Percentiles rank a stretch among this genome's conserved stretches.
These are phyloP conservation scores for Mycena pura DNA, from an alignment of 768 basidiomycete genomes.

Conservation along the genomic window DNA sequence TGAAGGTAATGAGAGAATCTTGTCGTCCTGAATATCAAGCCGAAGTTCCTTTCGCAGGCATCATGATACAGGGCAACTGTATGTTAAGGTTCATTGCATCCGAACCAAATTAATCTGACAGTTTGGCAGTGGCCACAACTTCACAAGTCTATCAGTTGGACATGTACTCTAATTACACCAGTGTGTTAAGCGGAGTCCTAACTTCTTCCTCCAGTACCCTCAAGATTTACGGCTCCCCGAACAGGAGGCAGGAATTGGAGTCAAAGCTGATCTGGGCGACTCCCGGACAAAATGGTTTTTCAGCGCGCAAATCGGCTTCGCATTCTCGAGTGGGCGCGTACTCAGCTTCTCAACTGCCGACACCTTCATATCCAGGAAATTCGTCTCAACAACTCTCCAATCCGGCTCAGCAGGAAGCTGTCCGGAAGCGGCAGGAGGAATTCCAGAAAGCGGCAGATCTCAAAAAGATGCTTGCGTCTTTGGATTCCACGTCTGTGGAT, in stretches of 20 bases:
- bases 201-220: conserved; percentile 53
- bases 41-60: conserved; percentile 13
- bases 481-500: conserved; percentile 83
- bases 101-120: neutral
- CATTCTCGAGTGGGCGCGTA: conserved; percentile 18
- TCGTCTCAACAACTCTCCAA: conserved; percentile 26
- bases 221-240: conserved; percentile 72
- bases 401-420: conserved; percentile 41
- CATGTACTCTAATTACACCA: conserved; percentile 50
- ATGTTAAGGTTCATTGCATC: conserved; percentile 1
- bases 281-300: conserved; percentile 67
- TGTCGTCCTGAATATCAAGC: neutral
- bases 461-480: conserved; percentile 61
- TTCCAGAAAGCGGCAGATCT: conserved; percentile 71
- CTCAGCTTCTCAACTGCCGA: conserved; percentile 16
- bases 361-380: conserved; percentile 15
- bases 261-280: conserved; percentile 78
- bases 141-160: conserved; percentile 54
- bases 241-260: conserved; percentile 66
- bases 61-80: conserved; percentile 74
- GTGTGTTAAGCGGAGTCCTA: neutral
- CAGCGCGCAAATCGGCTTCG: conserved; percentile 30
- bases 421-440: conserved; percentile 56
- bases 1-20: conserved; percentile 71
- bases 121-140: conserved; percentile 1